A percentile compares a stretch with the other conserved stretches of the same genome.
Conservation (phyloP, 2,329 filamentous ascomycete species). For the Berkeleyomyces rouxiae region DNA sequence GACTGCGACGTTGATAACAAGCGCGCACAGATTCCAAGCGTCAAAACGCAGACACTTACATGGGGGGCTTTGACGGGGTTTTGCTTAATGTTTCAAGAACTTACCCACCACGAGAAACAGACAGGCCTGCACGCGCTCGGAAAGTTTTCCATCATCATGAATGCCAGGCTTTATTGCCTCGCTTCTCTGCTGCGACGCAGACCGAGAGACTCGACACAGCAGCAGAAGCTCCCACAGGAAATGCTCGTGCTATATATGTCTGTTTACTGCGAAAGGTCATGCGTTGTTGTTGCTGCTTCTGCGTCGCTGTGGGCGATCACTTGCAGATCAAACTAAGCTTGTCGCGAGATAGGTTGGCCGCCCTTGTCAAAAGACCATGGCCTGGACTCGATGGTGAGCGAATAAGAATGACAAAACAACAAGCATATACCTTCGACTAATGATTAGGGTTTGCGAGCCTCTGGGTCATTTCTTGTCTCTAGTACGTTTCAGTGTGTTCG, state of each 20-base stretch:
- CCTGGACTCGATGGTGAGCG: not conserved
- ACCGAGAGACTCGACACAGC: not conserved
- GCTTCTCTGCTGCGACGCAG: not conserved
- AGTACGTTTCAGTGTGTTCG: not conserved
- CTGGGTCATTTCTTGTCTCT: not conserved
- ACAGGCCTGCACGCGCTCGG: not conserved
- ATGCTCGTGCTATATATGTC: not conserved
- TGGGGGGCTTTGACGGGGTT: not conserved
- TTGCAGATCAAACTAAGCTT: not conserved
- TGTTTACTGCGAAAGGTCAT: not conserved
- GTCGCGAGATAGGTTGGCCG: not conserved
- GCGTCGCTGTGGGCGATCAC: not conserved
- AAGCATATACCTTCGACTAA: not conserved
- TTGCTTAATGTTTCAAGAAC: not conserved
- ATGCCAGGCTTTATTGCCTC: not conserved
- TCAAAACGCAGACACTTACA: not conserved
- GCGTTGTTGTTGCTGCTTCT: too few species aligned
- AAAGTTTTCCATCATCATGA: not conserved
- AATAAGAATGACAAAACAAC: not conserved
- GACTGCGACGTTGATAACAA: not conserved
- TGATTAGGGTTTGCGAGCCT: not conserved
- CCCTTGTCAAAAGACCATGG: not conserved
- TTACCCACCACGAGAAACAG: not conserved
- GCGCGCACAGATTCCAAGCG: not conserved
- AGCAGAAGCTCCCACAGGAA: not conserved